phyloP scores from a whole-genome alignment of 1,284 basidiomycete genomes.

The Melampsora americana region DNA sequence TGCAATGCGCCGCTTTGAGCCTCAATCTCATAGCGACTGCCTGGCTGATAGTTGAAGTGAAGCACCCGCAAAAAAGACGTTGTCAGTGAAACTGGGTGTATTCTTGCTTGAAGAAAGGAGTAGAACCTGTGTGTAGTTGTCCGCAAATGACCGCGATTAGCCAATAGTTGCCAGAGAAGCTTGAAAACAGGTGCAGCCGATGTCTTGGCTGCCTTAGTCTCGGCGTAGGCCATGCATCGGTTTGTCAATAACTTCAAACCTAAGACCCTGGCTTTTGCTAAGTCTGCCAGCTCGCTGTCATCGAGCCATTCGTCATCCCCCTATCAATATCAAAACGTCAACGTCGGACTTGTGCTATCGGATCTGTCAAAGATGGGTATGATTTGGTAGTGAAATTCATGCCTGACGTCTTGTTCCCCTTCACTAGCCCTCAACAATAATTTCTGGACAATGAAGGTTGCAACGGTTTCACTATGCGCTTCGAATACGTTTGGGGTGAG shows the following conservation, averaged over 20 bases:
- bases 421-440: constrained; percentile 64
- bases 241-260: constrained; percentile 75
- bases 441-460: constrained; percentile 68
- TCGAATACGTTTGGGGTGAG: constrained; percentile 72
- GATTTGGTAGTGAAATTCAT: constrained; percentile 6
- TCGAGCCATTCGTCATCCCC: constrained; percentile 67
- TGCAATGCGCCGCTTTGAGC: constrained; percentile 72
- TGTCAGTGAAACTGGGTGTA: constrained; percentile 25
- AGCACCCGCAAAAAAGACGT: not conserved
- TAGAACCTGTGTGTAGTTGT: constrained; percentile 58
- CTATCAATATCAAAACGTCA: constrained; percentile 44
- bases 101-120: constrained; percentile 54
- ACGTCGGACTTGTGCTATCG: not conserved
- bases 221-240: constrained; percentile 68
- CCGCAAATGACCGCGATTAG: constrained; percentile 54
- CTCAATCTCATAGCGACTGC: constrained; percentile 60
- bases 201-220: constrained; percentile 63
- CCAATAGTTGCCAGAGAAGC: constrained; percentile 68
- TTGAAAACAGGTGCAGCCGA: constrained; percentile 71
- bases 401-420: constrained; percentile 57
- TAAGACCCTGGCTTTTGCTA: constrained; percentile 65
- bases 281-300: constrained; percentile 62
- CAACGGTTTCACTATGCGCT: constrained; percentile 68
- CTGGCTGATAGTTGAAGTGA: constrained; percentile 22
- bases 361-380: not conserved